Conservation (phyloP, 352 stramenopile species). For the Phytophthora chlamydospora region DNA sequence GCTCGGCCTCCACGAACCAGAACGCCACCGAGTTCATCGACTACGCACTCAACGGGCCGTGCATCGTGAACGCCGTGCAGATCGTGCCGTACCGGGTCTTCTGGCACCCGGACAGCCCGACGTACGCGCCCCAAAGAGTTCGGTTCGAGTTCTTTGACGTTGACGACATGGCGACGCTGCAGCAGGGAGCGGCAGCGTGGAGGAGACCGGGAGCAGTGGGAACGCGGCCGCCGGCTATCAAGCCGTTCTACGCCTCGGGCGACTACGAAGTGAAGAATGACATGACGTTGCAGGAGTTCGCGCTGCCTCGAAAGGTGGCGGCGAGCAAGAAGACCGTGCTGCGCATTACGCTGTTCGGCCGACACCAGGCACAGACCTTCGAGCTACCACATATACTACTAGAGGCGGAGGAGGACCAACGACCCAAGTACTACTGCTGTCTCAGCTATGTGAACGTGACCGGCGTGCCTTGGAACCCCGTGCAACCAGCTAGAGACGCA, state of each 20-base stretch:
- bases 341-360: slow-evolving; percentile 66
- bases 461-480: slow-evolving; percentile 45
- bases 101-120: slow-evolving; percentile 76
- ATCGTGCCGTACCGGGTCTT: slow-evolving; percentile 85
- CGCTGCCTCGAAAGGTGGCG: slow-evolving; percentile 55
- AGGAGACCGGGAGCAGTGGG: slow-evolving; percentile 7
- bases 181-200: slow-evolving; percentile 10
- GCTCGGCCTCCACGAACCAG: slow-evolving; percentile 66
- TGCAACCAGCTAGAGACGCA: neutral
- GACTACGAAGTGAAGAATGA: slow-evolving; percentile 68
- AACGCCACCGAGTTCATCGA: slow-evolving; percentile 78
- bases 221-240: slow-evolving; percentile 21
- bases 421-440: slow-evolving; percentile 83
- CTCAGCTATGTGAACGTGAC: slow-evolving; percentile 79
- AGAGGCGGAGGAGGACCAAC: slow-evolving; percentile 41
- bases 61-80: slow-evolving; percentile 65
- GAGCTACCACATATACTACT: slow-evolving; percentile 62
- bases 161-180: slow-evolving; percentile 26
- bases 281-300: slow-evolving; percentile 74
- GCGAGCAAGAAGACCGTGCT: slow-evolving; percentile 49
- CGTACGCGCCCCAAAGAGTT: slow-evolving; percentile 73
- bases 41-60: slow-evolving; percentile 62
- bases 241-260: slow-evolving; percentile 64
- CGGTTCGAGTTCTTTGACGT: slow-evolving; percentile 74
- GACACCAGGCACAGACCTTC: slow-evolving; percentile 78